These are phyloP conservation scores for Ophiostoma sp. DNA, from an alignment of 2,329 filamentous ascomycete species.

Conservation along the genomic window DNA sequence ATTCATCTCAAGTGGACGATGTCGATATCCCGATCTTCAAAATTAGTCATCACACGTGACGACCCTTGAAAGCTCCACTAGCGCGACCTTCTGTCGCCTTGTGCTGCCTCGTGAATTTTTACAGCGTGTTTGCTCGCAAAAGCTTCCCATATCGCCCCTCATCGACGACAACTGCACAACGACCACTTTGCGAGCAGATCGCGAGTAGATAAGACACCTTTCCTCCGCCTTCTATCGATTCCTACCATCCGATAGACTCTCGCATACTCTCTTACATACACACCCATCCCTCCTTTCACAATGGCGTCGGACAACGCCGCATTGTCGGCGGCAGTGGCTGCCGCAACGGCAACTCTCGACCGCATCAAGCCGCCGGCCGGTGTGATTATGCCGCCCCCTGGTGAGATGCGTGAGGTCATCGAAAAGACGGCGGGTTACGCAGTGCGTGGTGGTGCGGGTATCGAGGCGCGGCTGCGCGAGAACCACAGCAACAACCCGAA, in stretches of 20 bases:
- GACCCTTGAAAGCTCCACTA: neutral
- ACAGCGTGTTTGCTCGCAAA: neutral
- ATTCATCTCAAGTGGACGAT: neutral
- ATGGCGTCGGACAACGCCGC: slow-evolving; percentile 23
- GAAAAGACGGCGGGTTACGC: slow-evolving; percentile 96
- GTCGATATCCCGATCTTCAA: neutral
- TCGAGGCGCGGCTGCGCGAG: slow-evolving; percentile 81
- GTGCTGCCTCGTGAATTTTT: slow-evolving; percentile 12
- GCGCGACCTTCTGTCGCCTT: neutral
- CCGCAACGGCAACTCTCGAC: slow-evolving; percentile 54
- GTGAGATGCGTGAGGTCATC: slow-evolving; percentile 78
- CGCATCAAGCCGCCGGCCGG: slow-evolving; percentile 77
- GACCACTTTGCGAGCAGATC: neutral
- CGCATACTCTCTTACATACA: neutral
- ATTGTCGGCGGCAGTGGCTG: slow-evolving; percentile 50
- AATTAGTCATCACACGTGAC: slow-evolving; percentile 18
- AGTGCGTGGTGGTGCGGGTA: slow-evolving; percentile 64
- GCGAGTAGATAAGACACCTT: neutral
- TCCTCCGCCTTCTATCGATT: neutral
- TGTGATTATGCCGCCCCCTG: slow-evolving; percentile 81
- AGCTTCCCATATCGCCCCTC: neutral
- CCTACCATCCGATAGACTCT: neutral
- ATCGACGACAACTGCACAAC: neutral
- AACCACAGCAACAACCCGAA: slow-evolving; percentile 85
- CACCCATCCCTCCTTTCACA: neutral